phyloP scores from a whole-genome alignment of 2,329 filamentous ascomycete species.

The Xylariaceae sp. region DNA sequence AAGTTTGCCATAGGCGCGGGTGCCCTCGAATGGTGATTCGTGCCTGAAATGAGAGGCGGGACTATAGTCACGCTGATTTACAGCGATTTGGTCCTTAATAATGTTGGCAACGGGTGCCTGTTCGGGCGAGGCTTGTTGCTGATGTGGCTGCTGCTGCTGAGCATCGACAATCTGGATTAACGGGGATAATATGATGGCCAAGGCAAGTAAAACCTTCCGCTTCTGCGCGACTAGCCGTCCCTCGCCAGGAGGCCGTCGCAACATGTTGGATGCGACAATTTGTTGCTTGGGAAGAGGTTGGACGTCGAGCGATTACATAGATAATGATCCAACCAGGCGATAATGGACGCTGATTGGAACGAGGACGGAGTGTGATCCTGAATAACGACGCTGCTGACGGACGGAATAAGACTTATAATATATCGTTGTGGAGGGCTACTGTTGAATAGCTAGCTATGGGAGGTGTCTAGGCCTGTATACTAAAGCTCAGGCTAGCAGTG shows the following conservation, averaged over 20 bases:
- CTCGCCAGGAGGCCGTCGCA: conserved; percentile 54
- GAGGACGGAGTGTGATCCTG: too few species aligned
- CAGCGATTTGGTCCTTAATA: conserved; percentile 15
- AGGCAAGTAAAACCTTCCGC: conserved; percentile 38
- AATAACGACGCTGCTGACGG: too few species aligned
- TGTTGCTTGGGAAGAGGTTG: not conserved
- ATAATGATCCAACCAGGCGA: too few species aligned
- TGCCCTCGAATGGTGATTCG: conserved; percentile 17
- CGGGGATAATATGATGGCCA: conserved; percentile 47
- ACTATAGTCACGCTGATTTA: conserved; percentile 15
- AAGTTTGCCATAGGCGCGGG: conserved; percentile 17
- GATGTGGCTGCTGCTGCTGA: conserved; percentile 51
- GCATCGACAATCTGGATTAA: conserved; percentile 45
- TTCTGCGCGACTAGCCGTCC: conserved; percentile 40
- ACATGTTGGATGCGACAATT: conserved; percentile 39
- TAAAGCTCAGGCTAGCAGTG: too few species aligned
- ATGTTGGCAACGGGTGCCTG: conserved; percentile 21
- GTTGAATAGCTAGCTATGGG: too few species aligned
- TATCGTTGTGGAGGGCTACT: too few species aligned
- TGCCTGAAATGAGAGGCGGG: conserved; percentile 13
- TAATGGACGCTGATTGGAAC: too few species aligned
- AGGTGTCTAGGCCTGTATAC: too few species aligned
- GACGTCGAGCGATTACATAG: too few species aligned
- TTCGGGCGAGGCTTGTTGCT: conserved; percentile 18
- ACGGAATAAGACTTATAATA: too few species aligned